phyloP scores from a whole-genome alignment of 805 yeast genomes.

The Candida yuanshanica region DNA sequence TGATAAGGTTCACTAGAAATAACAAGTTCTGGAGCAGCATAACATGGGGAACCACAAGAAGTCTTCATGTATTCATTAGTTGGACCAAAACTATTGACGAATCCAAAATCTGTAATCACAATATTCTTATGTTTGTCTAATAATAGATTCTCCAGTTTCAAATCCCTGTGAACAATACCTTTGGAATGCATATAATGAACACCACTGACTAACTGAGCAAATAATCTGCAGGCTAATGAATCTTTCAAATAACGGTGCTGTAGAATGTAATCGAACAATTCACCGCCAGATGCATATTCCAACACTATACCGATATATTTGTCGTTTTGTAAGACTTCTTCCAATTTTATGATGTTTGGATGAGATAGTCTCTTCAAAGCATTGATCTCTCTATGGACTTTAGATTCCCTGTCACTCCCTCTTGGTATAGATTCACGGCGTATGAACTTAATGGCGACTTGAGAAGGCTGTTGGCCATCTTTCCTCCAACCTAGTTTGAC shows the following conservation, averaged over 20 bases:
- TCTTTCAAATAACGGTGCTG: conserved; percentile 86
- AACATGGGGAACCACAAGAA: conserved; percentile 95
- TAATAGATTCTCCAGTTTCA: conserved; percentile 67
- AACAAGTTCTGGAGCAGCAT: conserved; percentile 97
- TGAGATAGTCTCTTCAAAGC: conserved; percentile 82
- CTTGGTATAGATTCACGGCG: conserved; percentile 84
- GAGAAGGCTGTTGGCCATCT: conserved; percentile 60
- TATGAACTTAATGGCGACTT: conserved; percentile 90
- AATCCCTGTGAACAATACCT: conserved; percentile 61
- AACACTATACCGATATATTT: conserved; percentile 94
- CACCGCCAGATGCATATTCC: conserved; percentile 97
- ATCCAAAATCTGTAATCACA: conserved; percentile 73
- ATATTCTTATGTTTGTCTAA: conserved; percentile 53
- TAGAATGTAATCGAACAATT: conserved; percentile 86
- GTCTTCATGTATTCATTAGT: conserved; percentile 83
- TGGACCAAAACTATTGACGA: conserved; percentile 71
- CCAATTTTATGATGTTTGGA: conserved; percentile 88
- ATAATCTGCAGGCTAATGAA: conserved; percentile 74
- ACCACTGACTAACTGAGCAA: conserved; percentile 91
- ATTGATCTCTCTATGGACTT: conserved; percentile 89
- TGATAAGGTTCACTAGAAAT: conserved; percentile 82
- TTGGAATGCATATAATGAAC: conserved; percentile 74
- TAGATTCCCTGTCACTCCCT: conserved; percentile 79
- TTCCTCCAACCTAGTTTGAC: conserved; percentile 96
- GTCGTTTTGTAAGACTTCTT: conserved; percentile 90